Percentiles rank a stretch among this genome's conserved stretches.
Evolutionary conservation across 495 filamentous ascomycete genomes (phyloP).

Genomic region (Penicillium maclennaniae): DNA sequence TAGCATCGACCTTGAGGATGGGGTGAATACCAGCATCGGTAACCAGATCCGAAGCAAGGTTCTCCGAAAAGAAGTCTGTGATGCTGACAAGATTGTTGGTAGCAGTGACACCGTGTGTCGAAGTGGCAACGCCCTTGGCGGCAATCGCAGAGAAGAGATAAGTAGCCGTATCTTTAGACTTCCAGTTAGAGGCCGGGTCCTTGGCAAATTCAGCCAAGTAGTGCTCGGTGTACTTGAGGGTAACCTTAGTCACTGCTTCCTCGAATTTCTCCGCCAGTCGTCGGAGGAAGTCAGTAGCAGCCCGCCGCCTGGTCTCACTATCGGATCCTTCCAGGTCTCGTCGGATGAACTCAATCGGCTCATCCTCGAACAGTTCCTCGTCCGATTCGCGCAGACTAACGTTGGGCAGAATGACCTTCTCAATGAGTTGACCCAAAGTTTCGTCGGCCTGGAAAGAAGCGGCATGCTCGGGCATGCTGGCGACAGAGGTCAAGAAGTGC

Average conservation of each 20-base stretch:
- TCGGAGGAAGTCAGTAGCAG: conserved; percentile 89
- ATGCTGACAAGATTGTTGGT: conserved; percentile 81
- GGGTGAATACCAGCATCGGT: conserved; percentile 62
- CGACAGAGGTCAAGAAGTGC: conserved; percentile 88
- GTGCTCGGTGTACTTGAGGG: conserved; percentile 76
- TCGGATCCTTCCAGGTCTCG: conserved; percentile 95
- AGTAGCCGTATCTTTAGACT: conserved; percentile 92
- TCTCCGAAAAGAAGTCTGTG: conserved; percentile 85
- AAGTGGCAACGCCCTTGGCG: conserved; percentile 80
- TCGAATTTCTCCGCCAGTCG: conserved; percentile 87
- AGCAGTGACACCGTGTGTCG: conserved; percentile 81
- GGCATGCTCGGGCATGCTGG: conserved; percentile 70
- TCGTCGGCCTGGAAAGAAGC: conserved; percentile 76
- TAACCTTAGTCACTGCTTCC: conserved; percentile 71
- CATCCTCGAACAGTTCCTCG: conserved; percentile 93
- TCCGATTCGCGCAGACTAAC: conserved; percentile 86
- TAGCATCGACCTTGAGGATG: conserved; percentile 92
- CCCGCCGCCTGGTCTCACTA: conserved; percentile 83
- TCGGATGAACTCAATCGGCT: conserved; percentile 97
- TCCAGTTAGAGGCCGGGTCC: conserved; percentile 76
- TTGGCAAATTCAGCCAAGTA: conserved; percentile 66
- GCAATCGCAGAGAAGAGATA: conserved; percentile 94
- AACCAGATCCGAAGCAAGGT: conserved; percentile 81
- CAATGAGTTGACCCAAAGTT: conserved; percentile 75
- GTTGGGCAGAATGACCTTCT: conserved; percentile 94